Evolutionary conservation across 176 grass and related monocot species (phyloP), one percentile per base, ranked within the genome.

Genomic region (Oryza meyeriana): DNA sequence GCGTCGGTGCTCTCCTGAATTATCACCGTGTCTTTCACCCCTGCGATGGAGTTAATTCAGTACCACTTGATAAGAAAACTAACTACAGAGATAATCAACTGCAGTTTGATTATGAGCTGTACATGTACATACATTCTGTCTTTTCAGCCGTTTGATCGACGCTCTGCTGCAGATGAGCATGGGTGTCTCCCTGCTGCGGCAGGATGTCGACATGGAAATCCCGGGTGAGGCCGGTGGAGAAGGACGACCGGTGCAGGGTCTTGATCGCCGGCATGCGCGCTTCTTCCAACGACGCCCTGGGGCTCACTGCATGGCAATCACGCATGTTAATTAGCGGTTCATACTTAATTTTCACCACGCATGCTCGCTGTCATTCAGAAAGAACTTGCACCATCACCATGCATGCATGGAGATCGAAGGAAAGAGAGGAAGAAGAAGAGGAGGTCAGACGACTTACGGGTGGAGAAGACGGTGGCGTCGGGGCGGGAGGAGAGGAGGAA

Each of bases 401-500:
- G 17, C 52, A n/a, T 57, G 45, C 16, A 50, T 44, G 4, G 12
- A 16, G 25, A 29, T 4, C 4, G 29, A 1, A 30, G n/a, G 42
- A 16, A 29, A 4, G 35, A 12, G 25, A 18, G 0, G 8, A 0
- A 31, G 42, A 25, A 29, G 1, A 14, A 12, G 25, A 18, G 0
- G 12, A 1, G 4, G 1, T 12, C 0, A n/a, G 22, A 0, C 1
- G 26, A 81, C 85, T 66, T 75, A 94, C 95, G 9, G 12, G 72
- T 89, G 69, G 79, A 12, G 68, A 90, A 70, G 67, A 52, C 81
- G 61, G 77, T 44, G 76, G 82, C 25, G 24, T 79, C 88, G n/a
- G 92, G 93, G 57, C 86, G 92, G 39, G 92, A 89, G 47, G 90
- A 87, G 36, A 95, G 87, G 64, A 98, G 88, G 74, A 93, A 98